Base-by-base conservation (phyloP, 805 yeast genomes). In the Ogataea nitratoaversa region DNA sequence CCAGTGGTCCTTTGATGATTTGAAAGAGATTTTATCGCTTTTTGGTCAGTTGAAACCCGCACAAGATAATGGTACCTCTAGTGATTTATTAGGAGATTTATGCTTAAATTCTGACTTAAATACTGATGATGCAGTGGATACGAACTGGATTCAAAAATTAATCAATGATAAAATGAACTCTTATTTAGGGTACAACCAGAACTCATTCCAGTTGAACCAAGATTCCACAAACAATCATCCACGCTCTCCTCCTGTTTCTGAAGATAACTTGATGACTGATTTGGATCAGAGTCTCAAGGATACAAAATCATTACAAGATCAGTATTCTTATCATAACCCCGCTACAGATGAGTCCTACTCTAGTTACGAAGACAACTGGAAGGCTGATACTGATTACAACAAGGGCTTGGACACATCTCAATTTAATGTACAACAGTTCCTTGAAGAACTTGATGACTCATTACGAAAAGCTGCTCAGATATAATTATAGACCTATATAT, bases 91-190 rank as follows among this genome's bases (percentile, higher is more conserved):
- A 32, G 27, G 13, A 14, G 18, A 12, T 20, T 3, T 14, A 8
- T 19, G 19, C 13, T 3, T 27, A 17, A 16, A 27, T 17, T 19
- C 12, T 19, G 30, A 30, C 4, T 29, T 19, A 3, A 36, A 9
- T 28, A 30, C 17, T 23, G 32, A 34, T 20, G 32, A 17, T 2
- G 24, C 27, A 3, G 20, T 38, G 19, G 49, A 46, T 35, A 30
- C 19, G 8, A 42, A 25, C 29, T 49, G 50, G 53, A 41, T 46
- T 35, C 38, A 35, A 32, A 40, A 36, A 25, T 6, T 48, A 32
- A 23, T 48, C 17, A 34, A 32, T 29, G 32, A 30, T 37, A 30
- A 30, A n/a, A 17, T 32, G 34, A 14, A 32, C 8, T 32, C 34
- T 1, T 30, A 17, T 18, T 17, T 30, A 17, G 20, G 12, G 5